Evolutionary conservation across 345 rosid species (phyloP).

Genomic region (Iberis pinnata): DNA sequence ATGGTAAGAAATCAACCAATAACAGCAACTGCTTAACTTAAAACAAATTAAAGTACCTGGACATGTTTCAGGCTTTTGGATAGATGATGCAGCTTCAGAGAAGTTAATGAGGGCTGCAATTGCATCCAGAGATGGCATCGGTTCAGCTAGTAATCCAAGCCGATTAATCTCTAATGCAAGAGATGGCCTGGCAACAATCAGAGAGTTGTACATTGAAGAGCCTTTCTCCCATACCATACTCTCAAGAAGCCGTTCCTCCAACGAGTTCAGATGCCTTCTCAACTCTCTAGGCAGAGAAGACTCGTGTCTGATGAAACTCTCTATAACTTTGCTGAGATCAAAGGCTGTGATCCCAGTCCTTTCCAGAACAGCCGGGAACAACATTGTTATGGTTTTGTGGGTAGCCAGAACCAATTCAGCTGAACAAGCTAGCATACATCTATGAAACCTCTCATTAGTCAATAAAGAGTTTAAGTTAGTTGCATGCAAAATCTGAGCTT

Average conservation of each 20-base stretch:
- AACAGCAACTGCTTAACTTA: slow-evolving; percentile 6
- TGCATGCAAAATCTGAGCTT: slow-evolving; percentile 73
- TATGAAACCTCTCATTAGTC: slow-evolving; percentile 91
- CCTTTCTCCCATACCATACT: slow-evolving; percentile 99
- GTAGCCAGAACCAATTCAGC: slow-evolving; percentile 96
- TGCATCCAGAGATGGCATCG: slow-evolving; percentile 84
- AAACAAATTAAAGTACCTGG: slow-evolving; percentile 34
- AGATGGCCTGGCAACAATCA: slow-evolving; percentile 73
- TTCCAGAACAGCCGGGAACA: slow-evolving; percentile 94
- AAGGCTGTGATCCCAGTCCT: slow-evolving; percentile 96
- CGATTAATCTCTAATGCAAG: slow-evolving; percentile 62
- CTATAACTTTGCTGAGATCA: slow-evolving; percentile 98
- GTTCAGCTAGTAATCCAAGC: slow-evolving; percentile 67
- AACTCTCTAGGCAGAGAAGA: slow-evolving; percentile 93
- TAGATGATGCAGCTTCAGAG: slow-evolving; percentile 41
- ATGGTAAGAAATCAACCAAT: slow-evolving; percentile 4
- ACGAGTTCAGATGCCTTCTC: slow-evolving; percentile 88
- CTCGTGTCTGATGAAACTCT: slow-evolving; percentile 94
- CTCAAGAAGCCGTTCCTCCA: slow-evolving; percentile 94
- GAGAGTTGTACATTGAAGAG: slow-evolving; percentile 91
- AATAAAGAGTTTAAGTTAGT: slow-evolving; percentile 78
- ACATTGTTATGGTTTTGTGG: slow-evolving; percentile 83
- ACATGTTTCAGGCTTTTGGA: slow-evolving; percentile 49
- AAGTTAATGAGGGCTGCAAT: slow-evolving; percentile 58
- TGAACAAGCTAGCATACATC: slow-evolving; percentile 97